A percentile compares a stretch with the other conserved stretches of the same genome.
Evolutionary conservation across 2,329 filamentous ascomycete species (phyloP).

Genomic region (Ceratocystis albifundus): DNA sequence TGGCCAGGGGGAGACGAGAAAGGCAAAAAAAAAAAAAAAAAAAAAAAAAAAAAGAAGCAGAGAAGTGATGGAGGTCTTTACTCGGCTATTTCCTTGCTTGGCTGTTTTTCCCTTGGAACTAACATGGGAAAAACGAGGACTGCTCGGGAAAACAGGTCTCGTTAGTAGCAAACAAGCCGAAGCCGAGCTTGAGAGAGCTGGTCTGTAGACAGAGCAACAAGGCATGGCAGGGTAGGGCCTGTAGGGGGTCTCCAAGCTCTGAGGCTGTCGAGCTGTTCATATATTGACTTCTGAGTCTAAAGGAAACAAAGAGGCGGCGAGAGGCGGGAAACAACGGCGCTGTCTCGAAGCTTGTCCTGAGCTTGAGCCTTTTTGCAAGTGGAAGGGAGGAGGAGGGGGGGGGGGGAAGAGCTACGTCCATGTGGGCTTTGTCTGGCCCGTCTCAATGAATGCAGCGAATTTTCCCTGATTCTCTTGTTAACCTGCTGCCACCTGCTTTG

Average conservation of each 20-base stretch:
- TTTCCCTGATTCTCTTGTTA: neutral
- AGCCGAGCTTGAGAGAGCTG: neutral
- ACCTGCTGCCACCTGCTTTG: neutral
- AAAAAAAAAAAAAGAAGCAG: neutral
- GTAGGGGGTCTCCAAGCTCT: too few species aligned
- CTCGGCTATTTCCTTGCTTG: neutral
- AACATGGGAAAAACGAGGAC: neutral
- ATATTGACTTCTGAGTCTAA: too few species aligned
- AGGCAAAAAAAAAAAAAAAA: neutral
- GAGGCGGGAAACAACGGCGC: neutral
- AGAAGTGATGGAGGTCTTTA: neutral
- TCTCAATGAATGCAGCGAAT: too few species aligned
- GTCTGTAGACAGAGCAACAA: too few species aligned
- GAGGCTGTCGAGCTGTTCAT: too few species aligned
- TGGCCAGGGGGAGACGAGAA: neutral
- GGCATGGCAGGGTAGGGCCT: too few species aligned
- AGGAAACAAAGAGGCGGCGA: neutral
- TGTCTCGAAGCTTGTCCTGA: neutral
- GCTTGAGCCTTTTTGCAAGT: neutral
- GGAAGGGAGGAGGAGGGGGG: too few species aligned
- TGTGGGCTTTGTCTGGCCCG: neutral
- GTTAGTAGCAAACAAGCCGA: neutral
- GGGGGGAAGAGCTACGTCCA: neutral
- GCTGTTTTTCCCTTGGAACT: neutral
- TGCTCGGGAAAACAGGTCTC: too few species aligned